Evolutionary conservation across 306 rosid species (phyloP).

Genomic region (Vigna unguiculata): DNA sequence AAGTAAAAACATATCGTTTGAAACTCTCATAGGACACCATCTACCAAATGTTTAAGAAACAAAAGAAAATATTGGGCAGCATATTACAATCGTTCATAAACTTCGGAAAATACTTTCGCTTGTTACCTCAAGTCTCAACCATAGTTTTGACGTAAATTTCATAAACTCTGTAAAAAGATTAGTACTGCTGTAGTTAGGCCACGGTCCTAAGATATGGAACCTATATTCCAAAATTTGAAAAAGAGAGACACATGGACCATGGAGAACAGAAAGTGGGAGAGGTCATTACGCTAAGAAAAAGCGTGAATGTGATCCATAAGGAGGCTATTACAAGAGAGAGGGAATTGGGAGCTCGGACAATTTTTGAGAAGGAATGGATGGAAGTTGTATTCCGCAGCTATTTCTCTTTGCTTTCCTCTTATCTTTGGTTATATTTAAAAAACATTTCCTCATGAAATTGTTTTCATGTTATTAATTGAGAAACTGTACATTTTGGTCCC

Average conservation of each 20-base stretch:
- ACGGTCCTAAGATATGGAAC: neutral
- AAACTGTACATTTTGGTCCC: neutral
- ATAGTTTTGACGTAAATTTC: conserved; percentile 11
- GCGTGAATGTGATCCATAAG: neutral
- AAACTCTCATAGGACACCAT: conserved; percentile 19
- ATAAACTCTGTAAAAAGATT: neutral
- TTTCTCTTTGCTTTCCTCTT: neutral
- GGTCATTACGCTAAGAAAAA: neutral
- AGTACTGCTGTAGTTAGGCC: neutral
- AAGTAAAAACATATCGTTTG: conserved; percentile 15
- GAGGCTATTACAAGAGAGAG: neutral
- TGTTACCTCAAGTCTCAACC: conserved; percentile 34
- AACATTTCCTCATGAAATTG: neutral
- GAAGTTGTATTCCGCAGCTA: neutral
- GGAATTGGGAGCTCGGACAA: neutral
- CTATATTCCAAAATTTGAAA: neutral
- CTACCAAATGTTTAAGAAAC: conserved; percentile 36
- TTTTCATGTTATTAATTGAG: neutral
- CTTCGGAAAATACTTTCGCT: conserved; percentile 19
- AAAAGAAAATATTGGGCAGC: neutral
- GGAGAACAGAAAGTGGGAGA: conserved; percentile 1
- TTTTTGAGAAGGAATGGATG: neutral
- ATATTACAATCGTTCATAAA: conserved; percentile 38
- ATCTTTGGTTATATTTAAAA: neutral
- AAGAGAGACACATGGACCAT: neutral